Evolutionary conservation across 139 green algal species (phyloP), one percentile per base, ranked within the genome.

Genomic region (Ettlia oleoabundans): DNA sequence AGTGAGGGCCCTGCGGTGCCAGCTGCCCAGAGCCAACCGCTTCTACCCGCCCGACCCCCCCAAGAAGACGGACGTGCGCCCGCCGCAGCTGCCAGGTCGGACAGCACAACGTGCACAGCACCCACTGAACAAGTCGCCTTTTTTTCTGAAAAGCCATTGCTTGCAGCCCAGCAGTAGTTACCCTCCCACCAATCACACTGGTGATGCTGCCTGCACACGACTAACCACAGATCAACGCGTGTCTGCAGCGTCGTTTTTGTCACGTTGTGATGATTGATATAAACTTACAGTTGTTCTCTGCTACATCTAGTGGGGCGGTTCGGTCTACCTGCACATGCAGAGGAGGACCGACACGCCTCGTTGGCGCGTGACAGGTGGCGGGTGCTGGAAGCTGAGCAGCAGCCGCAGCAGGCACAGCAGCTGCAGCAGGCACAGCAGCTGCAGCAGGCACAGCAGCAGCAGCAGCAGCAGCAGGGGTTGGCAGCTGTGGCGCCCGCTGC

Each of bases 1-100:
- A 28, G 92, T 94, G 30, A 86, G 88, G 0, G 94, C 92, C 26
- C 88, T 96, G 33, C 90, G 95, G n/a, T 96, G 92, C 82, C 95
- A 98, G 84, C 85, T 98, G 72, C 86, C 85, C 0, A 89, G 94
- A 1, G 35, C 51, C 41, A 98, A 98, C 76, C 55, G 71, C 13
- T 97, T 90, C 80, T 98, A 98, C 77, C 55, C 53, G 1, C 80
- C 69, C 38, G 80, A 93, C 3, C 93, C 93, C 21, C 83, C 91
- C 21, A 78, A 35, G 32, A 61, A 87, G 21, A 43, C 61, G 6
- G 84, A 93, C 55, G 55, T 80, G 33, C 61, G 51, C 4, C 89
- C 88, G 9, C 83, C 70, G n/a, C 42, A 77, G 40, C 82, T 87
- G 52, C 75, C 75, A 53, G 75, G 58, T 61, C 3, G 19, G 38